phyloP scores from a whole-genome alignment of 176 grass and related monocot species.

The Oryza meyeriana region DNA sequence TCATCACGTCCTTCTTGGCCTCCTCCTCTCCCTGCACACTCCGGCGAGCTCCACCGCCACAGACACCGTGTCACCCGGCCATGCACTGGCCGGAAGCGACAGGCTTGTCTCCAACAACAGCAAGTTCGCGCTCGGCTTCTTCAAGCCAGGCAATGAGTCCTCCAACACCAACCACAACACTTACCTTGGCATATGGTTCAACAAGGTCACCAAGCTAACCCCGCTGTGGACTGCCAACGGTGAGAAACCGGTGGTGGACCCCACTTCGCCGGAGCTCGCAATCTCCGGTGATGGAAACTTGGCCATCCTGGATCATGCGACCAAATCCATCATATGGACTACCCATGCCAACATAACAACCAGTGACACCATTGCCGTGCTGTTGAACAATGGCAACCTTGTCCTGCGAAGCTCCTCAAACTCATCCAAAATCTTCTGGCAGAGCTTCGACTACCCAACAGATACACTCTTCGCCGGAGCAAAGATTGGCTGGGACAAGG shows the following conservation, averaged over 20 bases:
- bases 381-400: conserved; percentile 28
- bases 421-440: conserved; percentile 16
- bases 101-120: conserved; percentile 44
- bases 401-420: conserved; percentile 7
- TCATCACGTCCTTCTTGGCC: too few relatives aligned
- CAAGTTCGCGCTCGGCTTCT: conserved; percentile 74
- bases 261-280: neutral
- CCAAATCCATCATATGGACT: neutral
- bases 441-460: conserved; percentile 48
- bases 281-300: conserved; percentile 13
- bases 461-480: conserved; percentile 32
- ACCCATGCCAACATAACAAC: neutral
- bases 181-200: conserved; percentile 36
- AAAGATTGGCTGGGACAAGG: conserved; percentile 43
- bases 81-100: neutral
- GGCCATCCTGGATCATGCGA: neutral
- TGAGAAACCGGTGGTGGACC: neutral
- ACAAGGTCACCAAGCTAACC: conserved; percentile 1
- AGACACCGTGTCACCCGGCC: neutral
- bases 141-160: neutral
- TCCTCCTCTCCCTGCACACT: too few relatives aligned
- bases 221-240: neutral
- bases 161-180: neutral
- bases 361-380: neutral
- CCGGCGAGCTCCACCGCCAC: too few relatives aligned